Base-by-base conservation (phyloP, 805 yeast genomes). In the Cyberlindnera galapagoensis region DNA sequence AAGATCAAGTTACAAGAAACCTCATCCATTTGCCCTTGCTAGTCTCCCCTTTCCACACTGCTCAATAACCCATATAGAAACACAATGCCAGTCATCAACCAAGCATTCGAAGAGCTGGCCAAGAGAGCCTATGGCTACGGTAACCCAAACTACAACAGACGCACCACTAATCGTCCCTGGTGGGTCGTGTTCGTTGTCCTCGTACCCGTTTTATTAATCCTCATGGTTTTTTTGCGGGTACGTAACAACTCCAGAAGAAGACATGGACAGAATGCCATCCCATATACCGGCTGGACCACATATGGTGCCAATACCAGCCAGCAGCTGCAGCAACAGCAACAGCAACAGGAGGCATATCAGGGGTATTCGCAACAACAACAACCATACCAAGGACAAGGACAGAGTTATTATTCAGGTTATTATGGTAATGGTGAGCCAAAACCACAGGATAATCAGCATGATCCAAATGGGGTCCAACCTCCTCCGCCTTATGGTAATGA, bases 231-330 rank as follows among this genome's bases (percentile, higher is more conserved):
- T 3, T 12, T 33, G 19, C 36, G 51, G 37, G 39, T 43, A 35
- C 24, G 43, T 16, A 46, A 46, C 32, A 7, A 33, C 11, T 18
- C 18, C 4, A 44, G 51, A 36, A 36, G 38, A 34, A 31, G 21
- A 7, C 43, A 39, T n/a, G 51, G 49, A 1, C 16, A 25, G 20
- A 37, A 25, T 9, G 42, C 46, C 5, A 24, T 46, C 10, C 46
- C 49, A 12, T 43, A 43, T 27, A 46, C 51, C 0, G 47, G 49
- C 7, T 46, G 49, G 47, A 46, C 51, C 3, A 36, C 49, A 1
- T 42, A 35, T 14, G 38, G 33, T 20, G 18, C 26, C 16, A 21
- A 30, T 18, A 28, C 27, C 12, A 25, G 24, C 13, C 35, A 21
- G 6, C 35, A 37, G 17, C 31, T 31, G 13, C 33, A 31, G 13